A percentile compares a stretch with the other conserved stretches of the same genome.
Evolutionary conservation across 495 filamentous ascomycete genomes (phyloP).

Genomic region (Xylaria nigripes): DNA sequence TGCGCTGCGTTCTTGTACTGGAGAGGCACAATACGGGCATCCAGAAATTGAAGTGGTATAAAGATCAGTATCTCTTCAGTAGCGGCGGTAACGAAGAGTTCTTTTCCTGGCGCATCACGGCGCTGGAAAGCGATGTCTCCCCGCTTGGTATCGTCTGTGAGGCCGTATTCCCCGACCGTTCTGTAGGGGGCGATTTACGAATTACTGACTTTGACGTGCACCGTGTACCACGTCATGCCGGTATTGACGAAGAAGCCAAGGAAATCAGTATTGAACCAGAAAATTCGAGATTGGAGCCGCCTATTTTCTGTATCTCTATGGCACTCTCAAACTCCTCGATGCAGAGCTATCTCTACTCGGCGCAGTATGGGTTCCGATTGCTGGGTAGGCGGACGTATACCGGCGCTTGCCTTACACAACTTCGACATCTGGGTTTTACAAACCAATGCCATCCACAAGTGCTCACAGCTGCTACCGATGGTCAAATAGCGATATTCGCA

Average conservation of each 20-base stretch:
- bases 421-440: constrained; percentile 39
- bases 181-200: constrained; percentile 60
- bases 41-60: constrained; percentile 70
- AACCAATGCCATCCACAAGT: constrained; percentile 34
- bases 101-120: constrained; percentile 65
- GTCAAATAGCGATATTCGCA: constrained; percentile 34
- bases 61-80: constrained; percentile 65
- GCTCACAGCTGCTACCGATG: constrained; percentile 41
- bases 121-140: constrained; percentile 42
- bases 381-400: constrained; percentile 56
- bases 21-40: constrained; percentile 74
- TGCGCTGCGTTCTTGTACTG: constrained; percentile 53
- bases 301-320: constrained; percentile 51
- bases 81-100: constrained; percentile 84
- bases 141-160: constrained; percentile 52
- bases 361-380: constrained; percentile 42
- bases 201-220: constrained; percentile 62
- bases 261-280: not conserved
- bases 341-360: constrained; percentile 54
- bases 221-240: constrained; percentile 5
- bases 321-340: constrained; percentile 74
- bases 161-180: constrained; percentile 50
- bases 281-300: not conserved
- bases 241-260: not conserved
- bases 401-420: constrained; percentile 72